Evolutionary conservation across 345 rosid species (phyloP), one percentile per base, ranked within the genome.

Genomic region (Corymbia maculata): DNA sequence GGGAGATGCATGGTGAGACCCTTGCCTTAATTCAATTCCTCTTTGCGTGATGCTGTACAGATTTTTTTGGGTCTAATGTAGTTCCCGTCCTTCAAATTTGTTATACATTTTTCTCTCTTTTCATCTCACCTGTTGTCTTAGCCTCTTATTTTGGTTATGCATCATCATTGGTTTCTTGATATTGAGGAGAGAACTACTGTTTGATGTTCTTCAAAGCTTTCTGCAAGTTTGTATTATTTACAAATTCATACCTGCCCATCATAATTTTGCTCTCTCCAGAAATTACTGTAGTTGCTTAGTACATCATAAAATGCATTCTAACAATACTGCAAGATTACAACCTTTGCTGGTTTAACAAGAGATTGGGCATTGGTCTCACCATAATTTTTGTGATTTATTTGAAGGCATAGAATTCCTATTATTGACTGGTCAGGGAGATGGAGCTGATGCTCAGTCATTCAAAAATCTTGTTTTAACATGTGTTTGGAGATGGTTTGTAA

Each of bases 1-100:
- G 98, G 98, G 99, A 97, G 79, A 89, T 88, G 88, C 92, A 79
- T 53, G 99, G 99, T 97, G 82, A 93, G 92, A 45, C 88, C 84
- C 57, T 86, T 47, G 19, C 57, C 57, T 88, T 36, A 68, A 30
- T 64, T 9, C n/a, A 32, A 24, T 21, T 30, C 17, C 30, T 53
- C 24, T 87, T 32, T 10, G n/a, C 44, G 87, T n/a, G 52, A 47
- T 44, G 52, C 59, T 59, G 59, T 28, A 36, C 45, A 36, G 28
- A 50, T n/a, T 87, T 68, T 68, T 9, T 16, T 51, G 32, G 59
- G 24, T 8, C 5, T 45, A 51, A 44, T 52, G n/a, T 15, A 28
- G 52, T 36, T 66, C 52, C 36, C 51, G 59, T 15, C 86, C 11
- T 8, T 49, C 42, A 36, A 75, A 42, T 36, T 42, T 36, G 8